Evolutionary conservation across 345 rosid species (phyloP).

Genomic region (Combretum micranthum): DNA sequence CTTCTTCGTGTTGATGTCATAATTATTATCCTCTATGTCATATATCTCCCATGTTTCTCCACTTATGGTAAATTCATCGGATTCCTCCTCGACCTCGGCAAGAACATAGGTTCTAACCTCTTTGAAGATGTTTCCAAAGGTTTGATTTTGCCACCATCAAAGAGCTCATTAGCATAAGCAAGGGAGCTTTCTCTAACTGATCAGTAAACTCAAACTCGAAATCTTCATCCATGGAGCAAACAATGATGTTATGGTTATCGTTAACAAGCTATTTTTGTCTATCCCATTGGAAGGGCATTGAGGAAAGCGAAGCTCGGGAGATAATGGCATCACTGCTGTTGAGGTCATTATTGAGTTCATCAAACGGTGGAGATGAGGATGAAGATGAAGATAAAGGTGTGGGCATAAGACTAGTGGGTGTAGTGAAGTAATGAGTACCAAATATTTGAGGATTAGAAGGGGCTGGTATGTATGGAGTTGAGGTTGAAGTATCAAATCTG

Average conservation of each 20-base stretch:
- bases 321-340: too few relatives aligned
- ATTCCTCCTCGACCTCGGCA: slow-evolving; percentile 22
- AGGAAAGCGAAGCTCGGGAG: too few relatives aligned
- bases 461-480: slow-evolving; percentile 45
- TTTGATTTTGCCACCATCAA: slow-evolving; percentile 38
- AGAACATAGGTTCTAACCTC: slow-evolving; percentile 18
- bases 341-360: too few relatives aligned
- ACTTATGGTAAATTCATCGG: too few relatives aligned
- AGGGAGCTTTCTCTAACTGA: slow-evolving; percentile 7
- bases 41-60: too few relatives aligned
- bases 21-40: too few relatives aligned
- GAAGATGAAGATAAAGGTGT: too few relatives aligned
- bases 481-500: too few relatives aligned
- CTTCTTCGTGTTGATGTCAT: neutral
- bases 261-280: neutral
- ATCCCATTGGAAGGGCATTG: slow-evolving; percentile 8
- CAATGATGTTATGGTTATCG: neutral
- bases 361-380: too few relatives aligned
- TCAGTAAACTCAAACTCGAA: slow-evolving; percentile 30
- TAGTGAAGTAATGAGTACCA: slow-evolving; percentile 25
- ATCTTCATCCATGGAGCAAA: too few relatives aligned
- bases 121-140: slow-evolving; percentile 32
- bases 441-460: slow-evolving; percentile 38
- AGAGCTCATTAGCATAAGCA: slow-evolving; percentile 42
- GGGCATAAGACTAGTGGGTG: slow-evolving; percentile 18